phyloP scores from a whole-genome alignment of 176 grass and related monocot genomes.

The Eremochloa ophiuroides region DNA sequence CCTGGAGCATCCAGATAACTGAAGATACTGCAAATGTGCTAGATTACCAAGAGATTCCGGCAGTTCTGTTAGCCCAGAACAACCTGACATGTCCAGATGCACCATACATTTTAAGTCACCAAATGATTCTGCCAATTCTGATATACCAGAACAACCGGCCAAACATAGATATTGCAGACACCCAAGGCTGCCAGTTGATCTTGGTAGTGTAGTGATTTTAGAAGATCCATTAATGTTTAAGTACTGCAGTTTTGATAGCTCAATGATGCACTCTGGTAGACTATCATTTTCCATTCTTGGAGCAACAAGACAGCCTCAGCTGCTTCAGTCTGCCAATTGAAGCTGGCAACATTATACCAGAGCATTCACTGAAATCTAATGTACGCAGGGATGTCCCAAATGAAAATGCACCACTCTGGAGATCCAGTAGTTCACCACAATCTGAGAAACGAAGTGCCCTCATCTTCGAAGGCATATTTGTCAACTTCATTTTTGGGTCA shows the following conservation, averaged over 20 bases:
- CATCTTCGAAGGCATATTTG: background rate
- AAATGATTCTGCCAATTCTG: background rate
- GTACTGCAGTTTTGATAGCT: background rate
- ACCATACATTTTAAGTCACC: background rate
- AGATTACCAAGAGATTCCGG: no score
- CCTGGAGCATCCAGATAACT: background rate
- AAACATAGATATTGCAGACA: background rate
- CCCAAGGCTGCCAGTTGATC: background rate
- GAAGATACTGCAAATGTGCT: no score
- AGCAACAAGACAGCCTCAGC: background rate
- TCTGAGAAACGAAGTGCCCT: conserved; percentile 14
- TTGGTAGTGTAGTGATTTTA: background rate
- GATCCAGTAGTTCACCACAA: background rate
- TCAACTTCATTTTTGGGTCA: background rate
- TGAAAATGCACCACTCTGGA: background rate
- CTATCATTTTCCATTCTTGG: background rate
- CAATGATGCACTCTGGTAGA: background rate
- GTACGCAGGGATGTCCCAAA: background rate
- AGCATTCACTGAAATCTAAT: conserved; percentile 25
- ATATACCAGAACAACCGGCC: background rate
- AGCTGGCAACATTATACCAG: background rate
- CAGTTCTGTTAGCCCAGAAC: no score
- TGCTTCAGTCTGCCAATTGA: background rate
- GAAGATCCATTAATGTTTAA: conserved; percentile 11
- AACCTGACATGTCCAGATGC: background rate